Evolutionary conservation across 2,329 filamentous ascomycete species (phyloP), one percentile per base, ranked within the genome.

Genomic region (Ophiostoma quercus): DNA sequence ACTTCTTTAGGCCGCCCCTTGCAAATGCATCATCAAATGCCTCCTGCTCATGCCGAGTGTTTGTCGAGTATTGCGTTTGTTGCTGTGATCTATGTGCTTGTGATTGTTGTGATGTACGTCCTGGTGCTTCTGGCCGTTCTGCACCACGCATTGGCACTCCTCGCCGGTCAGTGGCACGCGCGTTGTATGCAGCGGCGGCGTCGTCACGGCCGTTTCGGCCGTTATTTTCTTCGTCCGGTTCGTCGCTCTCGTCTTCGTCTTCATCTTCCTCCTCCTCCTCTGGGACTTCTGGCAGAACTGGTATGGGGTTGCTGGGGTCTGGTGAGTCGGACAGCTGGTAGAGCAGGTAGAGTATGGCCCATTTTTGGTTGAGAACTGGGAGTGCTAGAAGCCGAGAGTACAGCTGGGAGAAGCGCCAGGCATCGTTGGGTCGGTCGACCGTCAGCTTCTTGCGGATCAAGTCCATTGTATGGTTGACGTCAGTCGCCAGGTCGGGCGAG

Each of bases 321-420:
- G 85, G 84, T 3, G 86, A 87, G 76, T 94, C 91, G 72, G 92
- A 88, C 66, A 97, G 85, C 75, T 92, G 89, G 78, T 95, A 91
- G 60, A 99, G 86, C 60, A 99, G 88, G 78, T 96, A 96, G 25
- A 99, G 84, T 74, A 99, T 97, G 2, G 91, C 92, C 93, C 94
- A 98, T 85, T 99, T 99, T 79, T 97, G 91, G 76, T 92, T 91
- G 63, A 99, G 84, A 6, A 98, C 94, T 0, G 94, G 94, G 74
- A 97, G 88, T n/a, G 92, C 91, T 34, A 97, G 84, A 22, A 99
- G 85, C 70, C 92, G 87, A 43, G 92, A 92, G 80, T 97, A 97
- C 37, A 99, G 85, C 76, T 97, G 96, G 32, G 92, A 90, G 79
- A 97, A 97, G 72, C 90, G 87, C 25, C 94, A 84, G 3, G 94